Evolutionary conservation across 1,284 basidiomycete species (phyloP).

Genomic region (Pulveroboletus sp.): DNA sequence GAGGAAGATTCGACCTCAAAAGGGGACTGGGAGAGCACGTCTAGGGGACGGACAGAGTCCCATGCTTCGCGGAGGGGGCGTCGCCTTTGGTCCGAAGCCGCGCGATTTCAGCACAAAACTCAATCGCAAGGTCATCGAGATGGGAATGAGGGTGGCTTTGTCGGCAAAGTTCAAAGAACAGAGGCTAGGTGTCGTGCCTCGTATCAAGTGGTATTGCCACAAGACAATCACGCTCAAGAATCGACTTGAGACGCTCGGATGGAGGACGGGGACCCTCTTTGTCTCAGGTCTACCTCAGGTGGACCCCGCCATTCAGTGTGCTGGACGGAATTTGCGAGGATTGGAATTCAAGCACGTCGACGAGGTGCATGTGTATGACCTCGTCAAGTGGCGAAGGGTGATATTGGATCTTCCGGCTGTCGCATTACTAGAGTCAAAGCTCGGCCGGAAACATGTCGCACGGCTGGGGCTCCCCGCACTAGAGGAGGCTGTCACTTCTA

Average conservation of each 20-base stretch:
- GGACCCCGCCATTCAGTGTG: slow-evolving; percentile 55
- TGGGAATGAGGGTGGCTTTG: slow-evolving; percentile 91
- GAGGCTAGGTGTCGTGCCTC: slow-evolving; percentile 73
- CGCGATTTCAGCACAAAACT: slow-evolving; percentile 90
- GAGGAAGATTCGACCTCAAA: slow-evolving; percentile 87
- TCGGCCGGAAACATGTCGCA: slow-evolving; percentile 35
- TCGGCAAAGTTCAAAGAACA: slow-evolving; percentile 80
- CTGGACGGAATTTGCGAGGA: slow-evolving; percentile 64
- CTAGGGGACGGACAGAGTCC: slow-evolving; percentile 88
- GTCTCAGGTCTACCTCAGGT: slow-evolving; percentile 63
- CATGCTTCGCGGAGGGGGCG: slow-evolving; percentile 89
- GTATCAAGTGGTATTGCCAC: slow-evolving; percentile 66
- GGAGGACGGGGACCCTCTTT: slow-evolving; percentile 67
- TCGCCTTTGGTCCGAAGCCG: slow-evolving; percentile 88
- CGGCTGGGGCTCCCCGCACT: slow-evolving; percentile 1
- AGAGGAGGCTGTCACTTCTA: slow-evolving; percentile 5
- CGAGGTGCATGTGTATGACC: slow-evolving; percentile 75
- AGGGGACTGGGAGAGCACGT: slow-evolving; percentile 89
- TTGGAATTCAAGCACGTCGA: slow-evolving; percentile 63
- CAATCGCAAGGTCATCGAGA: slow-evolving; percentile 85
- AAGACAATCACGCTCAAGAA: slow-evolving; percentile 66
- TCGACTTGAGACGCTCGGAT: slow-evolving; percentile 60
- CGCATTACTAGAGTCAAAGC: slow-evolving; percentile 63
- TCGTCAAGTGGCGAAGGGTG: slow-evolving; percentile 74
- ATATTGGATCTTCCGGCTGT: slow-evolving; percentile 73